Evolutionary conservation across 2,329 filamentous ascomycete genomes (phyloP), one percentile per base, ranked within the genome.

Genomic region (Emmonsiellopsis sp.): DNA sequence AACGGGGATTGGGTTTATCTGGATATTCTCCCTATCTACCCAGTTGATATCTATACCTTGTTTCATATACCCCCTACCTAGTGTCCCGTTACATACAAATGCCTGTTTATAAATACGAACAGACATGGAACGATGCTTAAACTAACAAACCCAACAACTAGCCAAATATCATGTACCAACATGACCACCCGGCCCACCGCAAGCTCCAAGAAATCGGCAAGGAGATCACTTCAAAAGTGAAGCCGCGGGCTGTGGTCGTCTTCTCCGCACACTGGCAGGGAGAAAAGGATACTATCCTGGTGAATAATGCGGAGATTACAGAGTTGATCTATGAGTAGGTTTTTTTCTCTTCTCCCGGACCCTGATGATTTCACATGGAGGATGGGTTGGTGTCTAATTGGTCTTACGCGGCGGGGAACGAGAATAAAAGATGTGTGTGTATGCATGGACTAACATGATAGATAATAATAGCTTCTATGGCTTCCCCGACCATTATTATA

Each of bases 231-330:
- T 73, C 78, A 32, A 79, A 81, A 56, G 80, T 88, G 43, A 84
- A 83, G 61, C 86, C 86, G 1, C 83, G 80, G 57, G 87, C 85
- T 2, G 77, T 90, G 13, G 81, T 90, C 1, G 83, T 89, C 31
- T 85, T 91, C 64, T 88, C 86, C 0, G 87, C 85, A 1, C 86
- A 91, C 67, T 90, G 87, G 86, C 83, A 87, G 69, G 82, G 77
- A 6, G 52, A 63, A 1, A 68, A 69, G 40, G 71, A 77, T 60
- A 74, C 71, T 3, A 78, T 88, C 56, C 73, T 84, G 61, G 77
- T 88, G 59, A 88, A 88, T 65, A 80, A 78, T 7, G 82, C 79
- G 2, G 81, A 81, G 53, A 70, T 75, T n/a, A 82, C 78, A 3
- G 79, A 84, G 54, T 63, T 88, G 58, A 85, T 88, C 49, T 88